These are phyloP conservation scores for Thyridium curvatum DNA, from an alignment of 2,329 filamentous ascomycete species.

Conservation along the genomic window DNA sequence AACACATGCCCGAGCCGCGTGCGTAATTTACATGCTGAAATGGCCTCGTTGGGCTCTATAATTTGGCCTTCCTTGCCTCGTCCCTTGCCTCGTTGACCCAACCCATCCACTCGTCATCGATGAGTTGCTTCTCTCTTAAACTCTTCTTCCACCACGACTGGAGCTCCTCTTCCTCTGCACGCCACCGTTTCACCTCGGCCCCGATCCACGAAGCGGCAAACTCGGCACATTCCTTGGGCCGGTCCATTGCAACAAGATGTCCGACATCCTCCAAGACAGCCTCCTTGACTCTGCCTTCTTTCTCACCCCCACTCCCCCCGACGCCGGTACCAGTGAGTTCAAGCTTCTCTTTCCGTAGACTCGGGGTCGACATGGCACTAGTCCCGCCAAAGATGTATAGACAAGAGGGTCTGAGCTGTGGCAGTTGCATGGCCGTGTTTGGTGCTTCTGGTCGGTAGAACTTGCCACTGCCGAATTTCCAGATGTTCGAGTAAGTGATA, in stretches of 20 bases:
- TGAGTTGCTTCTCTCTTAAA: conserved; percentile 46
- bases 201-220: conserved; percentile 50
- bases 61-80: too few relatives aligned
- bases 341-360: conserved; percentile 52
- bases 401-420: conserved; percentile 55
- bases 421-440: conserved; percentile 49
- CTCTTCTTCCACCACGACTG: conserved; percentile 40
- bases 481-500: conserved; percentile 29
- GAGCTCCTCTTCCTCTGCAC: conserved; percentile 49
- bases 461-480: conserved; percentile 31
- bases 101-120: conserved; percentile 47
- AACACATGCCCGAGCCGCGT: too few relatives aligned
- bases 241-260: conserved; percentile 82
- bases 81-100: conserved; percentile 31
- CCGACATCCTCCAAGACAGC: conserved; percentile 60
- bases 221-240: conserved; percentile 59
- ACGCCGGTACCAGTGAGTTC: conserved; percentile 55
- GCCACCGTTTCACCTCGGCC: conserved; percentile 51
- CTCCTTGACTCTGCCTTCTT: conserved; percentile 60
- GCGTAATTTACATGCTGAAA: too few relatives aligned
- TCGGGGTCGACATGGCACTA: conserved; percentile 48
- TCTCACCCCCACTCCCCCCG: conserved; percentile 60
- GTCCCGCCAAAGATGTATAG: conserved; percentile 63
- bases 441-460: conserved; percentile 64
- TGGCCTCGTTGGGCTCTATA: too few relatives aligned